These are phyloP conservation scores for Populus trichocarpa DNA, from an alignment of 441 rosid genomes.

Conservation along the genomic window DNA sequence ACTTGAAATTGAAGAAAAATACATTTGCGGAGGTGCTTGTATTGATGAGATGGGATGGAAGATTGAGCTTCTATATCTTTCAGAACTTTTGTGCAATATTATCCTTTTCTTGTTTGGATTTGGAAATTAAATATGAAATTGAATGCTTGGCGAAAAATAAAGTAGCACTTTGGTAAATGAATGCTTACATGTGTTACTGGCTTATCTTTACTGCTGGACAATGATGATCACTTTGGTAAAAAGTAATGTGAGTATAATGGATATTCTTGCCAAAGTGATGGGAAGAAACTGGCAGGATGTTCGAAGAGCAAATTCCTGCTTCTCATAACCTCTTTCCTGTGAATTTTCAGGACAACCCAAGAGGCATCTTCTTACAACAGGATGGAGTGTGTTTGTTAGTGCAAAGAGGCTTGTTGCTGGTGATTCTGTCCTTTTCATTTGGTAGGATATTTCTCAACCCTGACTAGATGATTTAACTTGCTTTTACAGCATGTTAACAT, in stretches of 20 bases:
- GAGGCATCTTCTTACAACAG: not conserved
- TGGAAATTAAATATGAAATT: too few species aligned
- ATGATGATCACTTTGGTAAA: not conserved
- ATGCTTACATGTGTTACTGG: too few species aligned
- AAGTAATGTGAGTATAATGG: not conserved
- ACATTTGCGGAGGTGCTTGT: not conserved
- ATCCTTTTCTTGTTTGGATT: too few species aligned
- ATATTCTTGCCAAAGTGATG: not conserved
- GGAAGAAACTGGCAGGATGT: not conserved
- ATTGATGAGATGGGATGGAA: not conserved
- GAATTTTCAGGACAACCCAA: not conserved
- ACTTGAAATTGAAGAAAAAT: not conserved
- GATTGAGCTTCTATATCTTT: not conserved
- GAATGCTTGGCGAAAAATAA: too few species aligned
- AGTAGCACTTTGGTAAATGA: not conserved
- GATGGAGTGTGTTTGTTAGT: too few species aligned
- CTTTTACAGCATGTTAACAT: not conserved
- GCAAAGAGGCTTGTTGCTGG: not conserved
- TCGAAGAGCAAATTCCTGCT: not conserved
- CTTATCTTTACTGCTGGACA: not conserved
- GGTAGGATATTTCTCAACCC: constrained; percentile 21
- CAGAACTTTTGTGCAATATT: not conserved
- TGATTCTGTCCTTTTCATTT: not conserved
- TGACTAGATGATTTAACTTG: not conserved
- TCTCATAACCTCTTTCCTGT: not conserved